These are phyloP conservation scores for Triticum aestivum DNA, from an alignment of 176 grass and related monocot genomes.

Conservation along the genomic window DNA sequence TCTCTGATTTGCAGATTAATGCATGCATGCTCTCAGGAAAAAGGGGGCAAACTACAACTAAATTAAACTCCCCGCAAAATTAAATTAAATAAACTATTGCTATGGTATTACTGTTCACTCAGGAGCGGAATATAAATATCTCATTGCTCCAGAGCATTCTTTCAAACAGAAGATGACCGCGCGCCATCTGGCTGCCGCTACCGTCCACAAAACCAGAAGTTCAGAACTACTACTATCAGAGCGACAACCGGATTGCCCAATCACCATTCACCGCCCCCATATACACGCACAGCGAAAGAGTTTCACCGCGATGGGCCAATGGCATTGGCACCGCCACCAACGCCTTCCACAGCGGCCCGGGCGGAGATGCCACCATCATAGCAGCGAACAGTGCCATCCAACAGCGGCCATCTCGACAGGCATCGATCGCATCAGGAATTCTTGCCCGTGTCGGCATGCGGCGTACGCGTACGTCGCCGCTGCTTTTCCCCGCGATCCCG, in stretches of 20 bases:
- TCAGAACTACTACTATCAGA: not conserved
- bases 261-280: not conserved
- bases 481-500: conserved; percentile 16
- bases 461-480: not conserved
- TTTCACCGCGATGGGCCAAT: not conserved
- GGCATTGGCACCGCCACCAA: not conserved
- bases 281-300: not conserved
- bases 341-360: not conserved
- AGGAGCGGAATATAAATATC: too few species aligned
- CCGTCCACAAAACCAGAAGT: not conserved
- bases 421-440: not conserved
- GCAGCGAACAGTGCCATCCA: conserved; percentile 19
- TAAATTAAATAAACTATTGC: too few species aligned
- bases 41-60: too few species aligned
- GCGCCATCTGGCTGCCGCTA: too few species aligned
- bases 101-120: too few species aligned
- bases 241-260: not conserved
- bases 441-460: not conserved
- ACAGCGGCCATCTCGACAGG: not conserved
- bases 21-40: too few species aligned
- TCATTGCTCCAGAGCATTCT: too few species aligned
- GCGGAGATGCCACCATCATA: not conserved
- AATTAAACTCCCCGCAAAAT: too few species aligned
- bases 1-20: too few species aligned
- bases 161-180: too few species aligned